A percentile compares a stretch with the other conserved stretches of the same genome.
phyloP scores from a whole-genome alignment of 257 asterid genomes.

The Solanum pennellii region DNA sequence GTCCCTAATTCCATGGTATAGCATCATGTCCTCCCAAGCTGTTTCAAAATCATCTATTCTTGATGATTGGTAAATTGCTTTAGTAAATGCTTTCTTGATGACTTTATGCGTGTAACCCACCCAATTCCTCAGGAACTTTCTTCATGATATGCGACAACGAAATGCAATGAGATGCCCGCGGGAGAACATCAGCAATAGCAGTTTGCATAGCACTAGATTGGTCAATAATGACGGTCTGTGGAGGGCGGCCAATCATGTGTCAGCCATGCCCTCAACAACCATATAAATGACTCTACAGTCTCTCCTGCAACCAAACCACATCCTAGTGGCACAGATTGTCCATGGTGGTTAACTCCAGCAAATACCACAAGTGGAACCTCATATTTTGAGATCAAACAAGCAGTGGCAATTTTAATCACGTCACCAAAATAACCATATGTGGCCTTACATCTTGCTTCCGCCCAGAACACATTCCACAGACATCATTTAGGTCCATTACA shows the following conservation, averaged over 20 bases:
- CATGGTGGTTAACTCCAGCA: conserved; percentile 48
- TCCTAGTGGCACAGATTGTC: conserved; percentile 35
- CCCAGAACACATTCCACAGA: conserved; percentile 50
- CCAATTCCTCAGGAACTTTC: conserved; percentile 12
- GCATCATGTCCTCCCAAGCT: conserved; percentile 41
- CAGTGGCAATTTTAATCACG: conserved; percentile 26
- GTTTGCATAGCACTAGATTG: conserved; percentile 26
- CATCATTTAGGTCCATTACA: conserved; percentile 40
- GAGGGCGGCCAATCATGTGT: conserved; percentile 53
- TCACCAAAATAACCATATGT: conserved; percentile 44
- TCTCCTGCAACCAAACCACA: conserved; percentile 44
- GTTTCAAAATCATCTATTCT: conserved; percentile 37
- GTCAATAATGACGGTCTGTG: conserved; percentile 28
- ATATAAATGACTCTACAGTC: conserved; percentile 33
- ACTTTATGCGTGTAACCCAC: conserved; percentile 13
- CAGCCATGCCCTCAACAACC: conserved; percentile 60
- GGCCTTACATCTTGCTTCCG: conserved; percentile 32
- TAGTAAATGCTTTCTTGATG: conserved; percentile 10
- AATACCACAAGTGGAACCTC: conserved; percentile 47
- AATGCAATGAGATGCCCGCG: conserved; percentile 42
- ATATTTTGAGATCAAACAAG: conserved; percentile 21
- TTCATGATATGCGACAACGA: conserved; percentile 27
- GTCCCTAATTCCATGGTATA: conserved; percentile 13
- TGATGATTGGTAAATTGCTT: conserved; percentile 23
- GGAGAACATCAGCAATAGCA: conserved; percentile 42